Percentiles rank a stretch among this genome's conserved stretches.
phyloP scores from a whole-genome alignment of 2,329 filamentous ascomycete genomes.

The Neofusicoccum ribis region DNA sequence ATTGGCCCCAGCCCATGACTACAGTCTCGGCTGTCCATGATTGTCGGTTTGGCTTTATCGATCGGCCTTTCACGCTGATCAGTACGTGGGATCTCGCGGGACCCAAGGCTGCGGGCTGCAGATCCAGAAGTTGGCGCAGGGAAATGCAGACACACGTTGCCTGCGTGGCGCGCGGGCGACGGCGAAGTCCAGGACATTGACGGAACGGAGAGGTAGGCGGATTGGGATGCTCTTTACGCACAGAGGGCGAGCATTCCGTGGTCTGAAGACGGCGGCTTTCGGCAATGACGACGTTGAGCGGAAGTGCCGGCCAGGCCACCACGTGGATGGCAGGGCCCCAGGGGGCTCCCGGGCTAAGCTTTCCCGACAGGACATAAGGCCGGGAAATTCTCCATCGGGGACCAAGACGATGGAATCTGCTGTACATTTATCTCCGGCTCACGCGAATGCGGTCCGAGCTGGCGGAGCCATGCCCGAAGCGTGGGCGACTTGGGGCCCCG shows the following conservation, averaged over 20 bases:
- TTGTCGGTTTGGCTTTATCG: too few species aligned
- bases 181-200: too few species aligned
- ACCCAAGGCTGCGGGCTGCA: neutral
- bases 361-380: neutral
- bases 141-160: too few species aligned
- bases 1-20: neutral
- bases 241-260: too few species aligned
- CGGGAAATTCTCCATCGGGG: neutral
- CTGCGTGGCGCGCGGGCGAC: too few species aligned
- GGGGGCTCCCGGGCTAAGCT: neutral
- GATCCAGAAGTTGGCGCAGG: neutral
- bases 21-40: neutral
- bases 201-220: too few species aligned
- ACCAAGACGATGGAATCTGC: neutral
- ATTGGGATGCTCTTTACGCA: too few species aligned
- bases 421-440: neutral
- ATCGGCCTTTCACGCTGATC: neutral
- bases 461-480: neutral
- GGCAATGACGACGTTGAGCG: too few species aligned
- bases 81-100: neutral
- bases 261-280: too few species aligned
- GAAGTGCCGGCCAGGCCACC: too few species aligned
- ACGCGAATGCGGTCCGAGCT: neutral
- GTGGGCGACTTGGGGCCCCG: neutral
- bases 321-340: neutral